Base-by-base conservation (phyloP, 768 basidiomycete genomes). In the Suillus occidentalis region DNA sequence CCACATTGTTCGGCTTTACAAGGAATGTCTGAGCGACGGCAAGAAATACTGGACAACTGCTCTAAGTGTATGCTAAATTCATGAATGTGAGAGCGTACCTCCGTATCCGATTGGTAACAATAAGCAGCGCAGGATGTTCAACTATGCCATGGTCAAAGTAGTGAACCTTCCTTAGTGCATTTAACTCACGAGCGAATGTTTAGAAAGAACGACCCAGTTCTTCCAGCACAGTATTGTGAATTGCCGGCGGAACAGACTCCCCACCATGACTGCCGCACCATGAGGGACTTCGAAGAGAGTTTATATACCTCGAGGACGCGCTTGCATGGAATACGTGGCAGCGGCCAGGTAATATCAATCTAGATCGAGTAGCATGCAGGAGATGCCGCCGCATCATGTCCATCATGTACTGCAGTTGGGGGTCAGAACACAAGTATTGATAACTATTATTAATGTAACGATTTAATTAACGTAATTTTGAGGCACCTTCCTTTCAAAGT, bases 171-270 rank as follows among this genome's bases (percentile, higher is more conserved):
- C 55, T 16, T 37, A 58, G 37, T 4, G 43, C 3, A 20, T 28
- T 7, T 3, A 25, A 79, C 87, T 72, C 70, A 90, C 89, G 72
- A 88, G 75, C 61, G 86, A 82, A 73, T 89, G 87, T 71, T 85
- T 89, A 25, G 83, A 86, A 34, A 90, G 78, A 0, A 89, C 80
- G 50, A 91, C 89, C 87, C 87, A 89, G 68, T 91, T 91, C 80
- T 91, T 91, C 84, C 86, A 83, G 63, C 85, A 82, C 25, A 91
- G 76, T 2, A 84, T 86, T 6, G 75, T 73, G 63, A 88, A 83
- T 76, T 91, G 90, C 36, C 83, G 80, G 80, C 84, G 84, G 72
- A 90, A 88, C 42, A 87, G 74, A 63, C 66, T 65, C 2, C 31
- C 42, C 74, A 53, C 59, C 49, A 34, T 56, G 20, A 20, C 36